Base-by-base conservation (phyloP, 2,329 filamentous ascomycete species). In the Orbilia ellipsospora region DNA sequence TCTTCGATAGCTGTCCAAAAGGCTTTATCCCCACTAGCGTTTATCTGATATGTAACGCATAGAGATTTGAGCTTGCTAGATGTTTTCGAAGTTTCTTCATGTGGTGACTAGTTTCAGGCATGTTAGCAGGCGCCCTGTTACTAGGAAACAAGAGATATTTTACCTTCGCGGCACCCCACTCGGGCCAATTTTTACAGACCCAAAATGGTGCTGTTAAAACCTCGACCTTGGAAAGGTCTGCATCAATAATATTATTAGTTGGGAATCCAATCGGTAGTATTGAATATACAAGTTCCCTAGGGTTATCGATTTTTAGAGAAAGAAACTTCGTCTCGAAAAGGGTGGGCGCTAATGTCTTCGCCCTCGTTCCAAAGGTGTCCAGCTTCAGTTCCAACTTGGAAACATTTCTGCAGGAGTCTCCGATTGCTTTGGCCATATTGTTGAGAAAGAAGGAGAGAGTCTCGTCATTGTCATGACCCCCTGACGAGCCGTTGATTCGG, bases 351-450 rank as follows among this genome's bases (percentile, higher is more conserved):
- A 54, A 23, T 18, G 45, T 20, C 7, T n/a, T 1, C n/a, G 0
- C n/a, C 10, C 0, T 2, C n/a, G 23, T 23, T 12, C 55, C 28
- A 28, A 54, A 51, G 2, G 40, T n/a, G 13, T 55, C 62, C 4
- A 54, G 4, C 16, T 60, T 48, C 3, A 72, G 7, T 16, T 56
- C 15, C 5, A 72, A 40, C n/a, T 72, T 55, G 13, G 60, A 28
- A 18, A 65, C 67, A 18, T 48, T 72, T 13, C 31, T 44, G 16
- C 52, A 64, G 31, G 67, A 64, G 4, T 65, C 48, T 12, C 67
- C 67, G 20, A 65, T 56, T 15, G 42, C 52, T 40, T 13, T 15
- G 20, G 26, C 20, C 7, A 72, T 6, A 20, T 65, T 64, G 18
- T 36, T 36, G 0, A 52, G 3, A 16, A 72, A 60, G 26, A 15